phyloP scores from a whole-genome alignment of 1,284 basidiomycete genomes.

The Heliocybe sulcata region DNA sequence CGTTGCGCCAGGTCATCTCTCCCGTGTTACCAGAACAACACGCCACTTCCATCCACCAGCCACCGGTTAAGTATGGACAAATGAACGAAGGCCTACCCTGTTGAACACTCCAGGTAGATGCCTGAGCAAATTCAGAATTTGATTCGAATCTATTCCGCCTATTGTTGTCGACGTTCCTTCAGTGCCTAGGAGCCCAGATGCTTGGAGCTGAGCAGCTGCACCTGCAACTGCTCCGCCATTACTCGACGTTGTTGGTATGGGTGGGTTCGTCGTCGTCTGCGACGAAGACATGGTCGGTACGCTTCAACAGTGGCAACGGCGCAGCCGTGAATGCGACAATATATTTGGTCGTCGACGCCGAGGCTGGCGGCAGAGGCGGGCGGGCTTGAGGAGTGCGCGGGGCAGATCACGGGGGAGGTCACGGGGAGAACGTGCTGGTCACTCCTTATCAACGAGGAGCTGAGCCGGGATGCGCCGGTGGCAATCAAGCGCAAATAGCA shows the following conservation, averaged over 20 bases:
- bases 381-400: not conserved
- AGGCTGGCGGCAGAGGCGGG: not conserved
- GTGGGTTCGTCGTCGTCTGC: not conserved
- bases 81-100: not conserved
- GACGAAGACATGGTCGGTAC: not conserved
- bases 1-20: not conserved
- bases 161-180: not conserved
- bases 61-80: not conserved
- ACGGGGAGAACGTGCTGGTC: conserved; percentile 1
- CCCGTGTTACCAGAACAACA: not conserved
- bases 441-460: not conserved
- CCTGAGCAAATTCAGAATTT: not conserved
- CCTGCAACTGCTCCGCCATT: conserved; percentile 18
- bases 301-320: not conserved
- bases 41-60: not conserved
- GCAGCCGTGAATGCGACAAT: not conserved
- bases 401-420: conserved; percentile 1
- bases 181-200: not conserved
- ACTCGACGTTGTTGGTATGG: not conserved
- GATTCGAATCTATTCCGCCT: not conserved
- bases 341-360: not conserved
- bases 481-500: not conserved
- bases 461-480: not conserved
- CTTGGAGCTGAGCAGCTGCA: conserved; percentile 19
- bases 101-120: conserved; percentile 1